Conservation (phyloP, 768 basidiomycete genomes). For the Tylopilus sp. region DNA sequence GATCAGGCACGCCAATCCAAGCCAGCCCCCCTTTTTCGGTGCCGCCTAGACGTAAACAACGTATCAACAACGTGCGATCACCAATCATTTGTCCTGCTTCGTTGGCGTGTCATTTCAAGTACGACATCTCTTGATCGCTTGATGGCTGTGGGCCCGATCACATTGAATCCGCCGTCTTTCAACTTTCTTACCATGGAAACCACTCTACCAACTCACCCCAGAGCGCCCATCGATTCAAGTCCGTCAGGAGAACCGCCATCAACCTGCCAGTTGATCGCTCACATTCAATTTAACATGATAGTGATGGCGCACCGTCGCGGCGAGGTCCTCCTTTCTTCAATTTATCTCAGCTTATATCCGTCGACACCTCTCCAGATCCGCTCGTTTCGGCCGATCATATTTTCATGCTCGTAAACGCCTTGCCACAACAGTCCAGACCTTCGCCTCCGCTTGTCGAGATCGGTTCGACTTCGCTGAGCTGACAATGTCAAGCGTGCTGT, state of each 20-base stretch:
- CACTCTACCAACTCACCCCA: constrained; percentile 10
- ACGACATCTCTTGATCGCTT: constrained; percentile 29
- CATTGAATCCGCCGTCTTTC: constrained; percentile 8
- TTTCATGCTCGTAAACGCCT: constrained; percentile 3
- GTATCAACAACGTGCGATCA: constrained; percentile 29
- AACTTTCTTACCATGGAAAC: constrained; percentile 32
- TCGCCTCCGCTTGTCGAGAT: constrained; percentile 4
- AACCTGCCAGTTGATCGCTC: constrained; percentile 2
- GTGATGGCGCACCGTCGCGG: constrained; percentile 12
- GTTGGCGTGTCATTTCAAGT: constrained; percentile 22
- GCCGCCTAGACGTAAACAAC: constrained; percentile 29
- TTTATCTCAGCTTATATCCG: constrained; percentile 20
- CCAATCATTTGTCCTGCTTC: constrained; percentile 17
- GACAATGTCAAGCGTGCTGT: not conserved
- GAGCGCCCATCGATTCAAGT: constrained; percentile 5
- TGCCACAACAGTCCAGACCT: constrained; percentile 9
- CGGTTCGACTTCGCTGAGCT: constrained; percentile 11
- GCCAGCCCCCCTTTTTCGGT: constrained; percentile 30
- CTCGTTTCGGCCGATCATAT: constrained; percentile 15
- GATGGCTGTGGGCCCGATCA: constrained; percentile 18
- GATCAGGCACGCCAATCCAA: constrained; percentile 29
- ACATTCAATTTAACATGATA: constrained; percentile 3
- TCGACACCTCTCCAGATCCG: constrained; percentile 18
- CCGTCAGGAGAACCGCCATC: not conserved
- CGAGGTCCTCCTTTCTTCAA: constrained; percentile 9